phyloP scores from a whole-genome alignment of 768 basidiomycete species.

The Cystobasidium ongulense region DNA sequence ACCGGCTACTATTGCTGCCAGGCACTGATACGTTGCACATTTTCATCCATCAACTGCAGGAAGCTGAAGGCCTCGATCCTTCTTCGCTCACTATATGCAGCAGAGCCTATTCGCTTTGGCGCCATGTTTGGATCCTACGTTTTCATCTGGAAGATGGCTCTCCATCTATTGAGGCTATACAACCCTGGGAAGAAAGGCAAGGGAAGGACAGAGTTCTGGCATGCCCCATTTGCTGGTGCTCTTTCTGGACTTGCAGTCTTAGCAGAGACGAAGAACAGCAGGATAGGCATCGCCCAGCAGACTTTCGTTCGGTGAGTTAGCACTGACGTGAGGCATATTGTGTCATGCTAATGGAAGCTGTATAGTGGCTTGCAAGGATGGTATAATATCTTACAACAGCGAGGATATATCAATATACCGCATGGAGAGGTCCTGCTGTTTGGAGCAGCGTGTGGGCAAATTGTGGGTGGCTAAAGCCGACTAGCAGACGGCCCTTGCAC shows the following conservation, averaged over 20 bases:
- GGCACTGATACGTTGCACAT: background rate
- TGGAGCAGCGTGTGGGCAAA: slow-evolving; percentile 72
- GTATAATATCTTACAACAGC: slow-evolving; percentile 68
- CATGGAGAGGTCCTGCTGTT: slow-evolving; percentile 79
- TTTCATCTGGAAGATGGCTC: slow-evolving; percentile 47
- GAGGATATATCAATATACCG: slow-evolving; percentile 62
- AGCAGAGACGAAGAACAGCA: slow-evolving; percentile 63
- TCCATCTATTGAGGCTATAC: slow-evolving; percentile 48
- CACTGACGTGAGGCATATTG: background rate
- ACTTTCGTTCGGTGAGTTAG: slow-evolving; percentile 67
- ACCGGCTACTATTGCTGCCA: background rate
- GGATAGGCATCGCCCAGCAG: slow-evolving; percentile 70
- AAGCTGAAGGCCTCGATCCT: slow-evolving; percentile 60
- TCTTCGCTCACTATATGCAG: slow-evolving; percentile 72
- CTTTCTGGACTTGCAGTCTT: slow-evolving; percentile 65
- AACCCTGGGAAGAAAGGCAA: slow-evolving; percentile 47
- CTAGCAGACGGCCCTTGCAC: background rate
- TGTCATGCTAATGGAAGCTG: too few relatives aligned
- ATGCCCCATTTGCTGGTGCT: slow-evolving; percentile 68
- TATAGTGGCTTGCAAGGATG: slow-evolving; percentile 77
- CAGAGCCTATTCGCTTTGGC: slow-evolving; percentile 73
- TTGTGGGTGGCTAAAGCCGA: slow-evolving; percentile 48
- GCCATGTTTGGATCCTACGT: slow-evolving; percentile 48
- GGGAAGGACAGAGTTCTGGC: slow-evolving; percentile 53
- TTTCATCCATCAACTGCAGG: slow-evolving; percentile 46